These are phyloP conservation scores for Amaranthus cruentus DNA, from an alignment of 148 eudicot species.

Conservation along the genomic window DNA sequence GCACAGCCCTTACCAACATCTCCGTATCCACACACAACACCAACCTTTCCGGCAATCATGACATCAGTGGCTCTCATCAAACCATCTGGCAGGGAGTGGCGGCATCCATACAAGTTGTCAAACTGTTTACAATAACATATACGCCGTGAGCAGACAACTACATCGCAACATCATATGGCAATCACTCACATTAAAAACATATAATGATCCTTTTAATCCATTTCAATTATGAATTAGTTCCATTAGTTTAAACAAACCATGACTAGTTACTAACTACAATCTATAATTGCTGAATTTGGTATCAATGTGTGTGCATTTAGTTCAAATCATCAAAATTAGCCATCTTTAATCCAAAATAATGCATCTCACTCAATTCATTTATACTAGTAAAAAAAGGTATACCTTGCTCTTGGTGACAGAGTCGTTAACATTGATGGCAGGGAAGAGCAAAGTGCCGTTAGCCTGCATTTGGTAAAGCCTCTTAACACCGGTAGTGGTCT, in stretches of 20 bases:
- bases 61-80: slow-evolving; percentile 99
- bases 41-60: slow-evolving; percentile 97
- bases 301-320: too few species aligned
- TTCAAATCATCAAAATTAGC: too few species aligned
- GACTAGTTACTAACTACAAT: too few species aligned
- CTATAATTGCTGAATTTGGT: too few species aligned
- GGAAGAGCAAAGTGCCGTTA: slow-evolving; percentile 74
- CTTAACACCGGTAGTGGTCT: slow-evolving; percentile 99
- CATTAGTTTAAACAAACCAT: too few species aligned
- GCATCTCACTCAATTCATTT: too few species aligned
- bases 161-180: neutral
- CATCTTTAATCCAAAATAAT: too few species aligned
- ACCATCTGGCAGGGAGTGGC: slow-evolving; percentile 97
- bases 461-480: slow-evolving; percentile 95
- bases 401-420: slow-evolving; percentile 99
- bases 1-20: slow-evolving; percentile 99
- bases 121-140: slow-evolving; percentile 47
- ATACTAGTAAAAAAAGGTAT: neutral
- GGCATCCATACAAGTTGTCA: slow-evolving; percentile 98
- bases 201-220: neutral
- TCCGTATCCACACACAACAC: slow-evolving; percentile 87
- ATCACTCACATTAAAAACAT: neutral
- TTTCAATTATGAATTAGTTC: neutral
- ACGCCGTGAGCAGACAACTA: slow-evolving; percentile 6
- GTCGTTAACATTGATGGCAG: slow-evolving; percentile 96